These are phyloP conservation scores for Tricharina praecox DNA, from an alignment of 495 filamentous ascomycete genomes.

Conservation along the genomic window DNA sequence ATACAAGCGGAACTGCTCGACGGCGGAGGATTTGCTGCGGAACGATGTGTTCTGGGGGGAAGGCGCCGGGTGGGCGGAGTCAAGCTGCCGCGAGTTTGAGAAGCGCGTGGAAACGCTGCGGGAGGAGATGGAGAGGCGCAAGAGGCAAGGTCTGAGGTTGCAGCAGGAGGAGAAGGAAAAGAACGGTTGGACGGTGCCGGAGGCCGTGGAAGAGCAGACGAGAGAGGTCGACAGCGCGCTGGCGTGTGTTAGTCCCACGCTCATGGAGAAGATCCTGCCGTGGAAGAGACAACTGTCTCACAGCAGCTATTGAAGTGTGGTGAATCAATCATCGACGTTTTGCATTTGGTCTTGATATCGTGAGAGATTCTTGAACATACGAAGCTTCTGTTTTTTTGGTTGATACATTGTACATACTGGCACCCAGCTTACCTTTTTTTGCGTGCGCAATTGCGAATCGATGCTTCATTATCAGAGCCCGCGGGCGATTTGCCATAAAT, in stretches of 20 bases:
- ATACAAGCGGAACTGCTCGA: background rate
- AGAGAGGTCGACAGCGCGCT: conserved; percentile 2
- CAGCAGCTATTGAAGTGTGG: conserved; percentile 8
- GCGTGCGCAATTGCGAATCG: too few species aligned
- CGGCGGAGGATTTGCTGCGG: background rate
- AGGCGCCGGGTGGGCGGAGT: background rate
- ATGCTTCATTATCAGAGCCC: too few species aligned
- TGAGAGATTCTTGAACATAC: too few species aligned
- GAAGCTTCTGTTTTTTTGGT: too few species aligned
- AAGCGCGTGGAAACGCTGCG: conserved; percentile 1
- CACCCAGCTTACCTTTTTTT: too few species aligned
- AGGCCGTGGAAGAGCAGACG: background rate
- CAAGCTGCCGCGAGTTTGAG: background rate
- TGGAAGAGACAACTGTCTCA: conserved; percentile 4
- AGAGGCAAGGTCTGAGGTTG: too few species aligned
- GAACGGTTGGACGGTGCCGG: background rate
- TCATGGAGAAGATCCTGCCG: conserved; percentile 1
- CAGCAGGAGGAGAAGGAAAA: background rate
- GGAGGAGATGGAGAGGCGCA: background rate
- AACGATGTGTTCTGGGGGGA: conserved; percentile 1
- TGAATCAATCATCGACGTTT: too few species aligned
- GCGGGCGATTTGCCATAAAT: too few species aligned
- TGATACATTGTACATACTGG: too few species aligned
- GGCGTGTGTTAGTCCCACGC: background rate
- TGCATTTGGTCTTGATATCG: too few species aligned